These are phyloP conservation scores for Mycena galopus DNA, from an alignment of 768 basidiomycete species.

Conservation along the genomic window DNA sequence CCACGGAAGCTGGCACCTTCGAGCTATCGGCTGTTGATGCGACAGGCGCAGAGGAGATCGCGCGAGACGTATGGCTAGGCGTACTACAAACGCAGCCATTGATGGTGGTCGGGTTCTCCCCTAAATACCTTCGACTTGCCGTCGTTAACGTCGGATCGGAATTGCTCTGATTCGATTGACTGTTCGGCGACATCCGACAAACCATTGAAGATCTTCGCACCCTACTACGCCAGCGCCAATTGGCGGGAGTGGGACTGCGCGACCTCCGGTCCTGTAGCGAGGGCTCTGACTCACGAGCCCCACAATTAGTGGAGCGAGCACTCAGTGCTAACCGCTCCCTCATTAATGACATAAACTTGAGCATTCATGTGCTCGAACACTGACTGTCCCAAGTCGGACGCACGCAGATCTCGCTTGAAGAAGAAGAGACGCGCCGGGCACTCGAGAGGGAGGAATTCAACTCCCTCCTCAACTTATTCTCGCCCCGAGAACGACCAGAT, in stretches of 20 bases:
- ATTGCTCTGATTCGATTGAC: background rate
- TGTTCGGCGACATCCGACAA: background rate
- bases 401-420: too few relatives aligned
- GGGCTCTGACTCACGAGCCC: background rate
- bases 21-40: background rate
- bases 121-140: background rate
- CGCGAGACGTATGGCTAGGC: background rate
- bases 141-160: background rate
- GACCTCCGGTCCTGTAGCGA: background rate
- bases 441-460: too few relatives aligned
- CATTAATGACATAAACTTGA: background rate
- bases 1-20: fast-evolving
- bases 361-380: background rate
- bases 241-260: too few relatives aligned
- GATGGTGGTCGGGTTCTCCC: background rate
- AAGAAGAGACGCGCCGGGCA: too few relatives aligned
- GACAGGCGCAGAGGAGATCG: background rate
- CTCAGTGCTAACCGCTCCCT: background rate
- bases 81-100: background rate
- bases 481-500: too few relatives aligned
- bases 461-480: too few relatives aligned
- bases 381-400: background rate
- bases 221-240: background rate
- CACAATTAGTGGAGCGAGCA: background rate
- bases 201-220: background rate